Conservation (phyloP, 768 basidiomycete genomes). For the Inosperma sp. region DNA sequence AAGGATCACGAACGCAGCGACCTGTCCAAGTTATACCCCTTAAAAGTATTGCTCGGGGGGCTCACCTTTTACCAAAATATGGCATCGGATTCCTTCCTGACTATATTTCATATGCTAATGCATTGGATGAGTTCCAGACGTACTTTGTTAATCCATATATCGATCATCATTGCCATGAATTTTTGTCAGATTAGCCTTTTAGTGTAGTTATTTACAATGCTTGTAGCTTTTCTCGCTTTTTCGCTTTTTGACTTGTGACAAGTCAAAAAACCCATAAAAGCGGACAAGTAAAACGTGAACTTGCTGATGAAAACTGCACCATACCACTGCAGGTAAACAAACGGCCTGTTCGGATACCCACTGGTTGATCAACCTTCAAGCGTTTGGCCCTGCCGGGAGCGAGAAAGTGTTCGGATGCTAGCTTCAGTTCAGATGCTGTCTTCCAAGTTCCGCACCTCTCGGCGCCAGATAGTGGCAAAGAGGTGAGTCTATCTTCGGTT, state of each 20-base stretch:
- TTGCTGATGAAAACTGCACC: slow-evolving; percentile 12
- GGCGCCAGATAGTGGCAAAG: too few species aligned
- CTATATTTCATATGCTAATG: slow-evolving; percentile 16
- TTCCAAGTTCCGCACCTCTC: too few species aligned
- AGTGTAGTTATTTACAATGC: neutral
- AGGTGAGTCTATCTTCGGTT: too few species aligned
- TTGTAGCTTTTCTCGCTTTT: neutral
- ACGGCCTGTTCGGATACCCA: too few species aligned
- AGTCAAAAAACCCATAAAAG: slow-evolving; percentile 9
- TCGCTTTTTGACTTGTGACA: slow-evolving; percentile 7
- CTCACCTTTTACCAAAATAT: slow-evolving; percentile 28
- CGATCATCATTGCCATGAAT: slow-evolving; percentile 31
- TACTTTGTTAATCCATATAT: slow-evolving; percentile 31
- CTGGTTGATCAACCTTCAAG: too few species aligned
- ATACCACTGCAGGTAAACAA: too few species aligned
- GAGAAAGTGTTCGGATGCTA: too few species aligned
- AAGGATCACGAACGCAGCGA: slow-evolving; percentile 4
- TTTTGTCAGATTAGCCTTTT: slow-evolving; percentile 11
- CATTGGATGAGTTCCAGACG: slow-evolving; percentile 21
- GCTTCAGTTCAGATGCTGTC: too few species aligned
- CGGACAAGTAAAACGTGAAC: slow-evolving; percentile 1
- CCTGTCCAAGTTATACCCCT: slow-evolving; percentile 23
- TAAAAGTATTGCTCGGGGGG: slow-evolving; percentile 24
- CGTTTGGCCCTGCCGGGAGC: too few species aligned
- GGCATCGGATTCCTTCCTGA: slow-evolving; percentile 19